Base-by-base conservation (phyloP, 345 rosid species). In the Bruguiera parviflora region DNA sequence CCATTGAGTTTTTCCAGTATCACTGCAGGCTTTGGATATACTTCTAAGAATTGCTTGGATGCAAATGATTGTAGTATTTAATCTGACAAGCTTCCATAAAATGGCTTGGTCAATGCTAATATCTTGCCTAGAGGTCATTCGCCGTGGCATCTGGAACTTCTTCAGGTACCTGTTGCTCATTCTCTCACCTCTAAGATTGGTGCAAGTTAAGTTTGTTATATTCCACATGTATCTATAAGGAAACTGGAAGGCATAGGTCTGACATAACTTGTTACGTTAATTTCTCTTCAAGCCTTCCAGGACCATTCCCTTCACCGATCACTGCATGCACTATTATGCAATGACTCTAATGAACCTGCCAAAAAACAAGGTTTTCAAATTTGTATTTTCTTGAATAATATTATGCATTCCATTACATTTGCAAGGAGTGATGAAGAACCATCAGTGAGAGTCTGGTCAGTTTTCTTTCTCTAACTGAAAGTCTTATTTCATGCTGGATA, bases 81-180 rank as follows among this genome's bases (percentile, higher is more conserved):
- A 76, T 7, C 66, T 82, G 70, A 75, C 13, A 7, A 65, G 82
- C 1, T 79, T 86, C 66, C 82, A 84, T 27, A 83, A 83, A 70
- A 71, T 86, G 73, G 85, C 84, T 0, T 72, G 75, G 21, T 69
- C 85, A 20, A 79, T 82, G 11, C 52, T 80, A 19, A 75, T 81
- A 31, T 77, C 95, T 58, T 85, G 87, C 73, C 82, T 88, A 24
- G 97, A 91, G 75, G 81, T 87, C 15, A 67, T 87, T 61, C 85
- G 92, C 20, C 82, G 92, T 0, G 92, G 91, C 55, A 77, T 89
- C 43, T 91, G 95, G 95, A 91, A 81, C 75, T 91, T 91, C 80
- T 89, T 89, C 87, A 87, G 92, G 96, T 88, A 77, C 64, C 7
- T 33, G 33, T 29, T 46, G 28, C 58, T 53, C 59, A 55, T 55